Base-by-base conservation (phyloP, 225 moss, liverwort and hornwort genomes). In the Ulota crispa region DNA sequence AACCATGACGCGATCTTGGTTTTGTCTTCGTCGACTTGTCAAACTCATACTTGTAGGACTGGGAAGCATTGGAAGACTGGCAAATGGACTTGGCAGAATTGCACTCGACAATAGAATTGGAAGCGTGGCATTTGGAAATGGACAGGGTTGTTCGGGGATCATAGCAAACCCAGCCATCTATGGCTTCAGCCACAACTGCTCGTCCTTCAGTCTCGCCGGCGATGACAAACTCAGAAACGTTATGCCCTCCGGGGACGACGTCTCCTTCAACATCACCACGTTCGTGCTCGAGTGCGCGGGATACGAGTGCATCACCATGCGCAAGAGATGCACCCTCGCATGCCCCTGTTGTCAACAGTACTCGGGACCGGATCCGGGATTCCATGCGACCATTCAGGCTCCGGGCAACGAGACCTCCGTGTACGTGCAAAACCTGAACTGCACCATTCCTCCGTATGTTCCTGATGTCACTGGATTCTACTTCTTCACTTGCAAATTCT, bases 261-360 rank as follows among this genome's bases (percentile, higher is more conserved):
- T 60, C 0, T 31, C 3, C 23, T 86, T 83, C 27, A 71, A 34
- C 6, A 60, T 86, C 7, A 1, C 60, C 0, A 26, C 41, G 0
- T 4, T 52, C 5, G 39, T 26, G 20, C 0, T 13, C 0, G 80
- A 86, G 21, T 86, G 86, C 2, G 0, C 15, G 0, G 65, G 66
- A 6, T 24, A 21, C 16, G 3, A 5, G 21, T 86, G 86, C 5
- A 1, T 27, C 2, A 7, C 41, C 47, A 19, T 6, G 0, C 28
- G 14, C 3, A 20, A 30, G 9, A 4, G 3, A 5, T 86, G 86
- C 1, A 70, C 21, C 26, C 9, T 11, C 6, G 10, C 9, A 1
- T 83, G 80, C 6, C 52, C 66, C 13, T 87, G 83, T 43, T 83
- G 86, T 6, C 3, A 1, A 2, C 31, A 67, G 0, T 86, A 83